A percentile compares a stretch with the other conserved stretches of the same genome.
Conservation (phyloP, 768 basidiomycete genomes). For the Hypsizygus marmoreus region DNA sequence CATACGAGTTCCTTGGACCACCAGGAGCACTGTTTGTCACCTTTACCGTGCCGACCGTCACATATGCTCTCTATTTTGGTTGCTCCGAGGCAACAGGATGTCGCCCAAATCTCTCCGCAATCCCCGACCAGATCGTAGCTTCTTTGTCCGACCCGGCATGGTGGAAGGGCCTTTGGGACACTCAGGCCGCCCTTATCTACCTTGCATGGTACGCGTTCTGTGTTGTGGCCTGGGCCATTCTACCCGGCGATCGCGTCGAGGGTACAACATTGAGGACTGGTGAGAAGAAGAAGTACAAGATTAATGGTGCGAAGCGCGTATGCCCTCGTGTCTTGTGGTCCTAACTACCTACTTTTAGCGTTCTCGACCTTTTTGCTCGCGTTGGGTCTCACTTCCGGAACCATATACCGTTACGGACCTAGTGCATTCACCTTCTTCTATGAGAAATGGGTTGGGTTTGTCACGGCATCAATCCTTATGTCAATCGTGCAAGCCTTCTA, state of each 20-base stretch:
- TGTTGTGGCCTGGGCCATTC: conserved; percentile 74
- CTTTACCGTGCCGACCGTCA: conserved; percentile 66
- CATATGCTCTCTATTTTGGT: conserved; percentile 76
- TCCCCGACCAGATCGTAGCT: conserved; percentile 45
- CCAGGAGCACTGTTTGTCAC: conserved; percentile 74
- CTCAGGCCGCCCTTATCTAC: conserved; percentile 74
- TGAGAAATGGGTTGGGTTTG: conserved; percentile 88
- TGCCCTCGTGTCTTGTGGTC: not conserved
- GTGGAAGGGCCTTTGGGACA: conserved; percentile 85
- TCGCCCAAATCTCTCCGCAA: conserved; percentile 50
- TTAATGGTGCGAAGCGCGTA: conserved; percentile 70
- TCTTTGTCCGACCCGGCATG: conserved; percentile 52
- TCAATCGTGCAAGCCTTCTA: conserved; percentile 70
- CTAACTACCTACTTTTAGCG: conserved; percentile 48
- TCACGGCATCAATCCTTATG: conserved; percentile 82
- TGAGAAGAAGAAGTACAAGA: conserved; percentile 81
- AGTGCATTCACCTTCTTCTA: conserved; percentile 87
- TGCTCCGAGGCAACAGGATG: conserved; percentile 76
- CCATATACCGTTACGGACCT: conserved; percentile 74
- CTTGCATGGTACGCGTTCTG: conserved; percentile 90
- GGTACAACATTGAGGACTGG: conserved; percentile 78
- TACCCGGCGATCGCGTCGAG: conserved; percentile 74
- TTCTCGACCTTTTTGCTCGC: conserved; percentile 86
- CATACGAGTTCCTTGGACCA: conserved; percentile 85
- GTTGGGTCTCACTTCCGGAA: conserved; percentile 69